Evolutionary conservation across 78 protist species (phyloP).

Genomic region (Dictyostelium firmibasis): DNA sequence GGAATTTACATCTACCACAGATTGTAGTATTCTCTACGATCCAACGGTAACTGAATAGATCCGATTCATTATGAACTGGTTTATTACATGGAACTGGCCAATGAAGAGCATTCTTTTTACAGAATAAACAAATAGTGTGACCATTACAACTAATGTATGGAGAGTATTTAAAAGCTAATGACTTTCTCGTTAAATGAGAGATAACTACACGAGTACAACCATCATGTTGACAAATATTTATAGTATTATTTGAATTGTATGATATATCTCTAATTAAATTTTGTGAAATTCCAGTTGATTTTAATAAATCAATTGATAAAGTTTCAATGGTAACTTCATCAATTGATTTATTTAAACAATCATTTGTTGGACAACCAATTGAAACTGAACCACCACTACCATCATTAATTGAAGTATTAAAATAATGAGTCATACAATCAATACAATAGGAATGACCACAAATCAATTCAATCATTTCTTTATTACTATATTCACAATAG

Average conservation of each 20-base stretch:
- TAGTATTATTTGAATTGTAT: neutral
- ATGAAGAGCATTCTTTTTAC: slow-evolving; percentile 1
- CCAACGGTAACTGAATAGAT: neutral
- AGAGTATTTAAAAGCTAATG: neutral
- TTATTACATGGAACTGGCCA: slow-evolving; percentile 34
- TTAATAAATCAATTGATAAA: neutral
- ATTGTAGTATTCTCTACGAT: slow-evolving; percentile 24
- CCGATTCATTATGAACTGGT: neutral
- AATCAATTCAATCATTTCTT: neutral
- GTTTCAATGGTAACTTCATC: slow-evolving; percentile 36
- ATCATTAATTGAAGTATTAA: neutral
- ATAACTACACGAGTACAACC: neutral
- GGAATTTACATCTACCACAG: slow-evolving; percentile 36
- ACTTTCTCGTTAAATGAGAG: neutral
- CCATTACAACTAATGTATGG: neutral
- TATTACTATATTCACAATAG: neutral
- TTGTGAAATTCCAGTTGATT: neutral
- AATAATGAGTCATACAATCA: neutral
- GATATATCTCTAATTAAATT: neutral
- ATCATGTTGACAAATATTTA: neutral
- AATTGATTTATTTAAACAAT: slow-evolving; percentile 4
- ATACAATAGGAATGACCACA: slow-evolving; percentile 56
- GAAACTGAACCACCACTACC: slow-evolving; percentile 29
- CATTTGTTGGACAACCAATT: neutral
- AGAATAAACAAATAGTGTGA: neutral